Evolutionary conservation across 306 rosid genomes (phyloP).

Genomic region (Quercus dentata): DNA sequence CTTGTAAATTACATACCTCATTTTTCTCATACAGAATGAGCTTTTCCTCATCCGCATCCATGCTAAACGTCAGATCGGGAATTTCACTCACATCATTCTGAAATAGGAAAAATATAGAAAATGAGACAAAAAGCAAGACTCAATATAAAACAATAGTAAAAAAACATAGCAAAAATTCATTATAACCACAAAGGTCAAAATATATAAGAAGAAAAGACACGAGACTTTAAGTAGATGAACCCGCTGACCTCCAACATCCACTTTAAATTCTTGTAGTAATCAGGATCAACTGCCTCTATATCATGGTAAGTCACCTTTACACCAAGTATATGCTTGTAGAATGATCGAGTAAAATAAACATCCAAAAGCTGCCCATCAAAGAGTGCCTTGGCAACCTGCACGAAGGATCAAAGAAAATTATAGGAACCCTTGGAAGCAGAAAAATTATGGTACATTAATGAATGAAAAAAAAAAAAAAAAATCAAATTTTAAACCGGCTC

Average conservation of each 20-base stretch:
- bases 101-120: not conserved
- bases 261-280: conserved; percentile 94
- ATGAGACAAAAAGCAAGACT: not conserved
- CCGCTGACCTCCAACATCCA: conserved; percentile 95
- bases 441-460: not conserved
- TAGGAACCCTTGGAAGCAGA: not conserved
- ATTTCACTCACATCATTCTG: conserved; percentile 91
- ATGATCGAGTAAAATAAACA: conserved; percentile 97
- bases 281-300: conserved; percentile 98
- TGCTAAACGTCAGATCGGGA: conserved; percentile 97
- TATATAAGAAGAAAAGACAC: conserved; percentile 2
- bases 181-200: not conserved
- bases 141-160: not conserved
- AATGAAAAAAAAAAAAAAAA: conserved; percentile 2
- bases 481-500: not conserved
- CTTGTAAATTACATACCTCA: conserved; percentile 48
- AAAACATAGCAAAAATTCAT: not conserved
- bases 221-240: conserved; percentile 10
- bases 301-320: conserved; percentile 99
- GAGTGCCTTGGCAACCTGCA: conserved; percentile 97
- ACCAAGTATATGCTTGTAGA: conserved; percentile 95
- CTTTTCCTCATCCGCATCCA: conserved; percentile 98
- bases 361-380: conserved; percentile 97
- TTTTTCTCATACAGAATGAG: conserved; percentile 92
- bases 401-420: conserved; percentile 16